Percentiles rank a stretch among this genome's conserved stretches.
phyloP scores from a whole-genome alignment of 768 basidiomycete species.

The Suillus variegatus region DNA sequence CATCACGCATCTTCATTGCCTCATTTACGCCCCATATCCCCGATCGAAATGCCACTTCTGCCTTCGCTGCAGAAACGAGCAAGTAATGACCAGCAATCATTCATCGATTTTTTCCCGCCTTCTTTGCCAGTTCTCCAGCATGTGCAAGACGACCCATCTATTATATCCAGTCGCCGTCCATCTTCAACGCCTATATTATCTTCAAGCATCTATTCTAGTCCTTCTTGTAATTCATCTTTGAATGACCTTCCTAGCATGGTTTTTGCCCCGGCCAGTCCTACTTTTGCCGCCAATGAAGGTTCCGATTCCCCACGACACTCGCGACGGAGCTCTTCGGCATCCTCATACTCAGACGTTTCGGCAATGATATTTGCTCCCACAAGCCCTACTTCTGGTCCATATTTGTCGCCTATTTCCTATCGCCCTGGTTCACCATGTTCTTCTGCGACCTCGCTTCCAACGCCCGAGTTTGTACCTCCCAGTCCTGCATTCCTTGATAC shows the following conservation, averaged over 20 bases:
- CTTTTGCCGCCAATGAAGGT: slow-evolving; percentile 4
- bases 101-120: slow-evolving; percentile 47
- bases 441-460: slow-evolving; percentile 30
- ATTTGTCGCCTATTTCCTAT: slow-evolving; percentile 6
- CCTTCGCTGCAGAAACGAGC: slow-evolving; percentile 17
- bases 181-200: slow-evolving; percentile 18
- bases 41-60: slow-evolving; percentile 15
- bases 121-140: slow-evolving; percentile 15
- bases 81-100: slow-evolving; percentile 43
- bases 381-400: slow-evolving; percentile 23
- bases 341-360: slow-evolving; percentile 26
- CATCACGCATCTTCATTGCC: slow-evolving; percentile 37
- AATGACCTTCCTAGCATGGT: slow-evolving; percentile 32
- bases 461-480: slow-evolving; percentile 30
- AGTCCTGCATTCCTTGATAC: slow-evolving; percentile 10
- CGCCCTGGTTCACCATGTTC: slow-evolving; percentile 26
- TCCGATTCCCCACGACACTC: slow-evolving; percentile 13
- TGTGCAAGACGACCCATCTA: background rate
- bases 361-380: slow-evolving; percentile 31
- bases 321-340: slow-evolving; percentile 10
- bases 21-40: slow-evolving; percentile 25
- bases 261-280: slow-evolving; percentile 33
- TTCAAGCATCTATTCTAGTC: slow-evolving; percentile 20
- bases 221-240: slow-evolving; percentile 19
- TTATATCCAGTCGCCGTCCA: slow-evolving; percentile 11